Conservation (phyloP, 257 asterid species). For the Ophiorrhiza pumila region DNA sequence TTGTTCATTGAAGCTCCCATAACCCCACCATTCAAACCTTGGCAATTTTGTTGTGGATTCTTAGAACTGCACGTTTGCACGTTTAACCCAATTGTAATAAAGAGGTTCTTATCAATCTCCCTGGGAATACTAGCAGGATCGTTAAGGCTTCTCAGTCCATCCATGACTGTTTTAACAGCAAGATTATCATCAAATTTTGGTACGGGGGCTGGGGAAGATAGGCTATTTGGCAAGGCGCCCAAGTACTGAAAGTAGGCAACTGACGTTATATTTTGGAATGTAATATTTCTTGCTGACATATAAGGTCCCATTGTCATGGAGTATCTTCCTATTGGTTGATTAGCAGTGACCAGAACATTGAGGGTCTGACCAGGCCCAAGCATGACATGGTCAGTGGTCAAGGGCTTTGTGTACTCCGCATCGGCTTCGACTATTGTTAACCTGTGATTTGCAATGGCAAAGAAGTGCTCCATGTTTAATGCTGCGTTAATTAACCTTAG, state of each 20-base stretch:
- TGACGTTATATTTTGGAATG: conserved; percentile 52
- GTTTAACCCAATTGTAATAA: conserved; percentile 53
- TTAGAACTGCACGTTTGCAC: conserved; percentile 44
- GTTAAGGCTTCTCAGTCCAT: conserved; percentile 47
- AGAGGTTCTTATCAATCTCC: conserved; percentile 46
- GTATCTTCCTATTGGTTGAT: conserved; percentile 46
- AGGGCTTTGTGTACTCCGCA: conserved; percentile 61
- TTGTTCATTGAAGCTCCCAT: conserved; percentile 71
- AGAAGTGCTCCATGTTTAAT: conserved; percentile 55
- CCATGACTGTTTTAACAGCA: conserved; percentile 59
- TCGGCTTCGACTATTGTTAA: conserved; percentile 60
- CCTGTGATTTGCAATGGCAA: conserved; percentile 52
- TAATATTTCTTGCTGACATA: conserved; percentile 53
- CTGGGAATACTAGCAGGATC: conserved; percentile 35
- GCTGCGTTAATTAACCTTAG: conserved; percentile 58
- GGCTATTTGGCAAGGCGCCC: conserved; percentile 39
- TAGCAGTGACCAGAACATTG: conserved; percentile 55
- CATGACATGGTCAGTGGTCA: conserved; percentile 46
- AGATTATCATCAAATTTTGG: conserved; percentile 49
- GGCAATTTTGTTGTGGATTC: conserved; percentile 42
- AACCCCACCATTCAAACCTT: conserved; percentile 50
- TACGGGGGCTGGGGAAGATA: conserved; percentile 44
- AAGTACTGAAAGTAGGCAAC: conserved; percentile 60
- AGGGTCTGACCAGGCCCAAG: conserved; percentile 68
- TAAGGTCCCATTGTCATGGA: conserved; percentile 66